Base-by-base conservation (phyloP, 2,329 filamentous ascomycete species). In the Pleoardoris graminearum region DNA sequence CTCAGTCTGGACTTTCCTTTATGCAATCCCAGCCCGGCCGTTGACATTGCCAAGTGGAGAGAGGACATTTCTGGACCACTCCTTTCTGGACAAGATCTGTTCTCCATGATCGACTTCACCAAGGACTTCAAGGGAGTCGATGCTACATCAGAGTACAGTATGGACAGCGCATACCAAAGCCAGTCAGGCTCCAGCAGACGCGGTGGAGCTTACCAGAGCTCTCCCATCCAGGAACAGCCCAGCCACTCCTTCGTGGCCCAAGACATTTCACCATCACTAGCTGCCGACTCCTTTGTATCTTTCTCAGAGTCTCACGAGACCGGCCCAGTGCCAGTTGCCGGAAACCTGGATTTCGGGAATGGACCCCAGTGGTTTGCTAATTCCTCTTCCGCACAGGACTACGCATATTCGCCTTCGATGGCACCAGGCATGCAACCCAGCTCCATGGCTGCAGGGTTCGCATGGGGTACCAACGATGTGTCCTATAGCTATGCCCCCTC, bases 151-250 rank as follows among this genome's bases (percentile, higher is more conserved):
- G 71, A 71, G 55, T 73, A 68, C 64, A 74, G 71, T 63, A 75
- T 76, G 73, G 73, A 76, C 62, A 75, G 72, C 60, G 66, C 71
- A 52, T 75, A 76, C 53, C 69, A 74, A 49, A 75, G 72, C 61
- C 71, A 73, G 61, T 66, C 61, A 51, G 68, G 72, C 57, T 65
- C 70, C 62, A 69, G 62, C 66, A 65, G 64, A 63, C 65, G 65
- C 53, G 63, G 63, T 57, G 54, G 59, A 41, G 69, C 48, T 60
- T 61, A 55, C 62, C 44, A 49, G 53, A 55, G 33, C 35, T 47
- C 44, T 25, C 53, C 25, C 50, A 59, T 30, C 22, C 38, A 56
- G 51, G 19, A 62, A 57, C 69, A 71, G 60, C 69, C 74, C 11
- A 62, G 54, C 54, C 65, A 61, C 52, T 63, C 58, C 55, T 70